A percentile compares a stretch with the other conserved stretches of the same genome.
These are phyloP conservation scores for Diaporthe sp. DNA, from an alignment of 2,329 filamentous ascomycete species.

Conservation along the genomic window DNA sequence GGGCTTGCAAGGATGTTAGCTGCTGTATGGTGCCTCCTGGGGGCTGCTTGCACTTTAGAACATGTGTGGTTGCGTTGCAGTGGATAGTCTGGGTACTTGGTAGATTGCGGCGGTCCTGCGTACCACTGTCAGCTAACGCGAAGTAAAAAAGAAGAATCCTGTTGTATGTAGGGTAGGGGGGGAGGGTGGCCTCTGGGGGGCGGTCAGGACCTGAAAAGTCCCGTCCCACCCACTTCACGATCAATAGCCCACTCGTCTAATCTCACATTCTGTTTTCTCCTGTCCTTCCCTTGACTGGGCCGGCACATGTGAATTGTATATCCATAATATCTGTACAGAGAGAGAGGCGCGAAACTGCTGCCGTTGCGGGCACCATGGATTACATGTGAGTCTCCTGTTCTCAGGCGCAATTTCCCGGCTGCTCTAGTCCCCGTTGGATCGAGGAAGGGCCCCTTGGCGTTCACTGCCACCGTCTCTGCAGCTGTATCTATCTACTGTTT, in stretches of 20 bases:
- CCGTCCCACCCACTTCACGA: conserved; percentile 29
- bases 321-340: conserved; percentile 29
- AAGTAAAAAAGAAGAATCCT: conserved; percentile 20
- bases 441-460: conserved; percentile 6
- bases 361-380: conserved; percentile 28
- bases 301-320: conserved; percentile 27
- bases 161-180: conserved; percentile 5
- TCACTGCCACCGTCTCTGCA: background rate
- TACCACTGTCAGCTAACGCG: conserved; percentile 25
- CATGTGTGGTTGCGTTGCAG: conserved; percentile 31
- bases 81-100: conserved; percentile 29
- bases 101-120: conserved; percentile 22
- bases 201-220: conserved; percentile 32
- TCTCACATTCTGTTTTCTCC: conserved; percentile 19
- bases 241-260: conserved; percentile 23
- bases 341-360: conserved; percentile 23
- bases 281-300: conserved; percentile 18
- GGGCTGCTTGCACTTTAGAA: conserved; percentile 5
- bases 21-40: background rate
- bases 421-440: conserved; percentile 10
- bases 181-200: background rate
- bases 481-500: background rate
- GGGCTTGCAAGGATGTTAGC: background rate
- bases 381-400: conserved; percentile 20
- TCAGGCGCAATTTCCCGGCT: conserved; percentile 16